phyloP scores from a whole-genome alignment of 306 rosid genomes.

The Sesbania bispinosa region DNA sequence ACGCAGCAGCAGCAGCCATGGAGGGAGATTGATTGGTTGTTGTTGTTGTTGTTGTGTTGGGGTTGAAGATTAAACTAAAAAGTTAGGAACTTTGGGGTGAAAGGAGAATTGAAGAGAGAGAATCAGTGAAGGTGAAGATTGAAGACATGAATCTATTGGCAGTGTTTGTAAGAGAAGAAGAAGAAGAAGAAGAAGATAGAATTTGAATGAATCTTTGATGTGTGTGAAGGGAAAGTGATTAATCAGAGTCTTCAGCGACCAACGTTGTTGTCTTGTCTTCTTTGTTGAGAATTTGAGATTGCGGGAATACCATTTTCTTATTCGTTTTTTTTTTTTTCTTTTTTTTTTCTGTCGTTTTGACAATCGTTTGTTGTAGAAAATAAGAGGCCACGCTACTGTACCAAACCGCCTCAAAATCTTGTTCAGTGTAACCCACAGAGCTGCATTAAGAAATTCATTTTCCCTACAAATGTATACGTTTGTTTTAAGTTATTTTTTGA shows the following conservation, averaged over 20 bases:
- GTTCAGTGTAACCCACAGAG: neutral
- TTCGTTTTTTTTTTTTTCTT: neutral
- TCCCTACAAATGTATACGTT: too few relatives aligned
- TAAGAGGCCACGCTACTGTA: neutral
- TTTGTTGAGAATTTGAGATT: neutral
- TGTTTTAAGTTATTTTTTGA: too few relatives aligned
- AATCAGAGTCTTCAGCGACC: too few relatives aligned
- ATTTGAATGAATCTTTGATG: neutral
- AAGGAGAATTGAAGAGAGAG: neutral
- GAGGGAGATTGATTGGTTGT: neutral
- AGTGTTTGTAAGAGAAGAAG: neutral
- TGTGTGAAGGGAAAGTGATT: neutral
- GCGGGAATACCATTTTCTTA: neutral
- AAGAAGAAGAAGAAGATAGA: too few relatives aligned
- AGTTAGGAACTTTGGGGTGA: neutral
- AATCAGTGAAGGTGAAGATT: slow-evolving; percentile 27
- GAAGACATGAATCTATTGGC: slow-evolving; percentile 11
- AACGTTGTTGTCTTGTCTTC: too few relatives aligned
- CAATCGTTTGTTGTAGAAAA: neutral
- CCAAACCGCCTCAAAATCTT: neutral
- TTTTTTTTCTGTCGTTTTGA: neutral
- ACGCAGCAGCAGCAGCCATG: slow-evolving; percentile 47
- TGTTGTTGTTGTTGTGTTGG: neutral
- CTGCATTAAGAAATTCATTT: too few relatives aligned
- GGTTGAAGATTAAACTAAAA: neutral